A percentile compares a stretch with the other conserved stretches of the same genome.
These are phyloP conservation scores for Hexamita inflata DNA, from an alignment of 208 protist genomes.

Conservation along the genomic window DNA sequence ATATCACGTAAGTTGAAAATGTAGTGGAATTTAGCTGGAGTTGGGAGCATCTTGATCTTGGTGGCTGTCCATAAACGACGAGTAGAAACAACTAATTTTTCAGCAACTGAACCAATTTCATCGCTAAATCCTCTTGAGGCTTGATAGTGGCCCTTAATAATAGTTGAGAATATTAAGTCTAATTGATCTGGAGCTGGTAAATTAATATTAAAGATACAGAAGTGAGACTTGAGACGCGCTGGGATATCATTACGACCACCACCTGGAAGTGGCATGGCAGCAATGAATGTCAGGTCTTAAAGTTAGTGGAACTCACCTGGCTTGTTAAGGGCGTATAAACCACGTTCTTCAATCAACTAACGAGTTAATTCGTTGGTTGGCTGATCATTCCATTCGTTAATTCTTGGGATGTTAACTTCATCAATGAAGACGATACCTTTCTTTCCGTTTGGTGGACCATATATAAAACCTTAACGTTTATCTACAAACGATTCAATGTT, in stretches of 20 bases:
- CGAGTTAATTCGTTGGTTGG: slow-evolving; percentile 61
- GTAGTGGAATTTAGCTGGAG: slow-evolving; percentile 94
- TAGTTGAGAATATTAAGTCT: slow-evolving; percentile 78
- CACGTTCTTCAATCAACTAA: slow-evolving; percentile 59
- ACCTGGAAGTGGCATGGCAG: slow-evolving; percentile 82
- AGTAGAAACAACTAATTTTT: slow-evolving; percentile 71
- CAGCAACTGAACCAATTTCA: slow-evolving; percentile 66
- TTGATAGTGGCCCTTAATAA: slow-evolving; percentile 65
- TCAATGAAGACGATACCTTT: slow-evolving; percentile 84
- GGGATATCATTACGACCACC: slow-evolving; percentile 93
- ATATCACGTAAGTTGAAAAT: slow-evolving; percentile 94
- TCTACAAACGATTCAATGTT: slow-evolving; percentile 72
- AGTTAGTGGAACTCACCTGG: slow-evolving; percentile 74
- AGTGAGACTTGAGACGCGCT: slow-evolving; percentile 80
- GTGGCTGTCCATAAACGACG: slow-evolving; percentile 75
- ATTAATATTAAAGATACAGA: slow-evolving; percentile 77
- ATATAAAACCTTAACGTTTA: slow-evolving; percentile 74
- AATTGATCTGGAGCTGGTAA: slow-evolving; percentile 74
- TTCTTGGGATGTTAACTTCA: slow-evolving; percentile 92
- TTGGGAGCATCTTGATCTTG: slow-evolving; percentile 77
- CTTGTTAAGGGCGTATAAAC: slow-evolving; percentile 60
- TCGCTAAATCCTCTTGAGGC: slow-evolving; percentile 59
- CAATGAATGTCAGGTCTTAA: slow-evolving; percentile 76
- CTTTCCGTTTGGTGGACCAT: slow-evolving; percentile 77
- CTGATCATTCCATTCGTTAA: slow-evolving; percentile 60